phyloP scores from a whole-genome alignment of 495 filamentous ascomycete species.

The Lasiosphaeriaceae sp. region DNA sequence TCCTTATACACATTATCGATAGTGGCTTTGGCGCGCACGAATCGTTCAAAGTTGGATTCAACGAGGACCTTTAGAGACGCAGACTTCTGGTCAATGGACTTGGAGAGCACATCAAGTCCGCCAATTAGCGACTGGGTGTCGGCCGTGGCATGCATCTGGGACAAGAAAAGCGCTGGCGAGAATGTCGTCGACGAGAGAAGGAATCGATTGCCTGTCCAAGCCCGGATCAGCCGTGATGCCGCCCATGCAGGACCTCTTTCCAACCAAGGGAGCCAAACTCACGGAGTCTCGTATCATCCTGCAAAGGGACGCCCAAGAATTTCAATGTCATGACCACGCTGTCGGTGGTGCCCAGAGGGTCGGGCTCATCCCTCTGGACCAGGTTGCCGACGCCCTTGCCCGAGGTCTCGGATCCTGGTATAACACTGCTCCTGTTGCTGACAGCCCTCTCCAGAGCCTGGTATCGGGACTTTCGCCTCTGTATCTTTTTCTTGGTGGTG shows the following conservation, averaged over 20 bases:
- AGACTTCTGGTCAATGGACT: slow-evolving; percentile 94
- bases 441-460: slow-evolving; percentile 74
- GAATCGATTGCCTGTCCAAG: slow-evolving; percentile 71
- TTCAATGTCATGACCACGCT: slow-evolving; percentile 81
- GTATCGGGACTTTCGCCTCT: slow-evolving; percentile 72
- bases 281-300: slow-evolving; percentile 78
- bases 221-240: slow-evolving; percentile 3
- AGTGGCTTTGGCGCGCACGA: slow-evolving; percentile 91
- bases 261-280: slow-evolving; percentile 27
- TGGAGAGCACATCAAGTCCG: slow-evolving; percentile 77
- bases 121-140: slow-evolving; percentile 73
- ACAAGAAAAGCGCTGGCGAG: slow-evolving; percentile 84
- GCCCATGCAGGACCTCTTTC: neutral
- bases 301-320: slow-evolving; percentile 71
- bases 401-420: slow-evolving; percentile 66
- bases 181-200: slow-evolving; percentile 93
- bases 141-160: slow-evolving; percentile 80
- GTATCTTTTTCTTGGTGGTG: slow-evolving; percentile 43
- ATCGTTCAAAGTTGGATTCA: slow-evolving; percentile 95
- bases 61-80: slow-evolving; percentile 92
- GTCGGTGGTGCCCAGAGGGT: slow-evolving; percentile 75
- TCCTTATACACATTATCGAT: slow-evolving; percentile 98
- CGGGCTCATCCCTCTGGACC: slow-evolving; percentile 84
- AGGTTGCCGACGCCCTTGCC: slow-evolving; percentile 66
- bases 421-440: slow-evolving; percentile 59